Conservation (phyloP, 1,284 basidiomycete species). For the Termitomyces sp. region DNA sequence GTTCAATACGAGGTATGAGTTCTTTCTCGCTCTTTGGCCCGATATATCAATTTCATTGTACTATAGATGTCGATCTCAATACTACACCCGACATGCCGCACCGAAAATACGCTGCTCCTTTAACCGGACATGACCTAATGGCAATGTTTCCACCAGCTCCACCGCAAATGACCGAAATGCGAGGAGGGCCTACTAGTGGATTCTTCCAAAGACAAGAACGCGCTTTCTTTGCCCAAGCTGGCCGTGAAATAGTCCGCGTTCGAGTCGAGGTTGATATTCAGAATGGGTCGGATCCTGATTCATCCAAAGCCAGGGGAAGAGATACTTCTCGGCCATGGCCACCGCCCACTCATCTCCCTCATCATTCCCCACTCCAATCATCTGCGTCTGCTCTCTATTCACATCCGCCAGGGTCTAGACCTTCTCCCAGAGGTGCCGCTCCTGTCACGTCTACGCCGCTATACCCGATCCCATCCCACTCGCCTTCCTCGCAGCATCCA, state of each 20-base stretch:
- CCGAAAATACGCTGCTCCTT: constrained; percentile 63
- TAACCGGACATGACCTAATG: constrained; percentile 77
- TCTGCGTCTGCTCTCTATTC: constrained; percentile 24
- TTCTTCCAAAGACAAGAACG: constrained; percentile 70
- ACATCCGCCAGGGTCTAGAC: constrained; percentile 26
- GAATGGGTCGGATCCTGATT: constrained; percentile 19
- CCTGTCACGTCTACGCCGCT: constrained; percentile 28
- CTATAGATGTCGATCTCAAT: constrained; percentile 54
- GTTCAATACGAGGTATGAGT: constrained; percentile 45
- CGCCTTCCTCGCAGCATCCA: constrained; percentile 31
- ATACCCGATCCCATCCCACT: constrained; percentile 29
- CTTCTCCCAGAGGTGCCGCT: constrained; percentile 25
- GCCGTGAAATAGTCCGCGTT: constrained; percentile 68
- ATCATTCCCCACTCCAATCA: constrained; percentile 28
- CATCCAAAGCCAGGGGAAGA: constrained; percentile 18
- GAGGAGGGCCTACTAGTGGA: constrained; percentile 57
- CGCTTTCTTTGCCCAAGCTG: constrained; percentile 69
- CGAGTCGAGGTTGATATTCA: constrained; percentile 56
- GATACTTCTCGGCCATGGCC: constrained; percentile 21
- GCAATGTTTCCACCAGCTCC: constrained; percentile 68
- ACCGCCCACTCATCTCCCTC: constrained; percentile 18
- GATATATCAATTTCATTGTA: neutral
- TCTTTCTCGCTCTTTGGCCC: neutral
- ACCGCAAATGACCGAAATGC: constrained; percentile 47
- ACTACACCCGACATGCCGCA: constrained; percentile 39